Conservation (phyloP, 768 basidiomycete genomes). For the Mycena olivaceomarginata region DNA sequence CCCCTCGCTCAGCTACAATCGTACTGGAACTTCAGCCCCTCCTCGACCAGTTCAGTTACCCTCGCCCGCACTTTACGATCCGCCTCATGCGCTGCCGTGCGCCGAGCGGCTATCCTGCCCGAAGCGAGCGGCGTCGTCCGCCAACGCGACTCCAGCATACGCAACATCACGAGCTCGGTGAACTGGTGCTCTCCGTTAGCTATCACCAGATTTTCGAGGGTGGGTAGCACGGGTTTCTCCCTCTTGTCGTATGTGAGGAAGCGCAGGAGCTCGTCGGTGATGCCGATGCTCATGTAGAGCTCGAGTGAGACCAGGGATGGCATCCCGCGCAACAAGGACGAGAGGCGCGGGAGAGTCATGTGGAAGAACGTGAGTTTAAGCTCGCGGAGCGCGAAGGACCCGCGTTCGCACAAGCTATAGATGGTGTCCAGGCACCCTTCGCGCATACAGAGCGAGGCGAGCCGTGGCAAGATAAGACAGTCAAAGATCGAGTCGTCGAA, state of each 20-base stretch:
- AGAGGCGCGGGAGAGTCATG: neutral
- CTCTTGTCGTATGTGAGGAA: slow-evolving; percentile 15
- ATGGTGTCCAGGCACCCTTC: neutral
- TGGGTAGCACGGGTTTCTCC: neutral
- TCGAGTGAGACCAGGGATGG: slow-evolving; percentile 10
- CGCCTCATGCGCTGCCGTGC: neutral
- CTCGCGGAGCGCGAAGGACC: neutral
- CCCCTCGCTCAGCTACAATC: neutral
- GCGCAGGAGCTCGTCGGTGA: slow-evolving; percentile 12
- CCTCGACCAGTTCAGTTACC: slow-evolving; percentile 5
- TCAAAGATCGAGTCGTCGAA: slow-evolving; percentile 7
- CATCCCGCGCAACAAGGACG: slow-evolving; percentile 11
- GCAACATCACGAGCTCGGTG: neutral
- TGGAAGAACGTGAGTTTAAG: neutral
- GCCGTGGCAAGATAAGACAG: slow-evolving; percentile 11
- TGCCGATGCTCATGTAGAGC: neutral
- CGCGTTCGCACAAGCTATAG: neutral
- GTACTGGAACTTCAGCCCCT: slow-evolving; percentile 14
- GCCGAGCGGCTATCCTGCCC: neutral
- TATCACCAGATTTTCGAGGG: neutral
- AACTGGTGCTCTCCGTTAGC: neutral
- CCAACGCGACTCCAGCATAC: slow-evolving; percentile 29
- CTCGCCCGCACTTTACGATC: neutral
- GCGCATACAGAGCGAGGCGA: neutral
- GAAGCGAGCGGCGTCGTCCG: slow-evolving; percentile 9